Evolutionary conservation across 202 grass and related monocot genomes (phyloP), one percentile per base, ranked within the genome.

Genomic region (Brachypodium distachyon): DNA sequence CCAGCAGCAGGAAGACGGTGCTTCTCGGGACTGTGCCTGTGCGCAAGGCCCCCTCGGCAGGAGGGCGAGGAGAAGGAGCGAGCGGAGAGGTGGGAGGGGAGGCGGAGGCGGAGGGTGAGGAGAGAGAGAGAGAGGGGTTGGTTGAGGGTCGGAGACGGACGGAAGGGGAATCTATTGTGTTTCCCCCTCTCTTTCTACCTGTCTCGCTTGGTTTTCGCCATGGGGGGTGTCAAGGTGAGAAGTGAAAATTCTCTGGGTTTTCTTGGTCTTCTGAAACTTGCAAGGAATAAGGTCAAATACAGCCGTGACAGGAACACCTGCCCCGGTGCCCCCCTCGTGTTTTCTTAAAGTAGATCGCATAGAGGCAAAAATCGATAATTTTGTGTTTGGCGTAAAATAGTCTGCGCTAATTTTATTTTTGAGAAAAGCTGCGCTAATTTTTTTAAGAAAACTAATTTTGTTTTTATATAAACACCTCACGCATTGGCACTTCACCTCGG

Each of bases 61-160:
- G 55, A 26, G 11, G 58, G 58, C 67, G 32, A 42, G 68, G 28
- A 41, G 69, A 77, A 68, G 57, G 54, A 23, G 80, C 22, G 49
- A 33, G 56, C 6, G 27, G 44, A 51, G 54, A 40, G 40, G 71
- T 4, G 39, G 40, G 38, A 61, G 52, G 12, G 9, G 56, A 38
- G 62, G 44, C 21, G 58, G 70, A 69, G 50, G 38, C 72, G 70
- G 32, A 68, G 76, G 77, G 82, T 66, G 83, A 73, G 73, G 23
- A 55, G 80, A 59, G 65, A 44, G 77, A 55, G 14, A 69, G 76
- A 40, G 51, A 77, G 50, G 67, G 48, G 66, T 14, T 17, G 34
- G 44, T 34, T 52, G 61, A 44, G 46, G 29, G 2, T 6, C 7
- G 6, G 25, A 9, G 38, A 42, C 47, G 7, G 37, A 0, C 14